Percentiles rank a stretch among this genome's conserved stretches.
Evolutionary conservation across 192 early-diverging fungal species (phyloP).

Genomic region (Helicostylum pulchrum): DNA sequence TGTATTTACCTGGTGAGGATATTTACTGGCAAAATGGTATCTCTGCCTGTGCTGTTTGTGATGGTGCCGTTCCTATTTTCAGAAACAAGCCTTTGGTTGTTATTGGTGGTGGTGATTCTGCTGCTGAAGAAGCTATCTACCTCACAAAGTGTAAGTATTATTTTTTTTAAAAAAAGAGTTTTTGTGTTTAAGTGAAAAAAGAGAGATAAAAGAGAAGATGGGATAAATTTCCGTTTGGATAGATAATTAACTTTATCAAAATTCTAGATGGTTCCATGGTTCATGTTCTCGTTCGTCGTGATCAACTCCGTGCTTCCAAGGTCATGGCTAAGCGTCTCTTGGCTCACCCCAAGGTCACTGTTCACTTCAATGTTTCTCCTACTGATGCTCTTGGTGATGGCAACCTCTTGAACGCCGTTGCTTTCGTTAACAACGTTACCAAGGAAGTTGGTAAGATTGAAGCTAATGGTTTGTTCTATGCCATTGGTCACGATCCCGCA

Average conservation of each 20-base stretch:
- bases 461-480: conserved; percentile 95
- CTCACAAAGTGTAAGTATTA: conserved; percentile 72
- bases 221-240: background rate
- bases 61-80: conserved; percentile 97
- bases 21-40: conserved; percentile 98
- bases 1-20: conserved; percentile 87
- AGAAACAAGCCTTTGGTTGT: conserved; percentile 93
- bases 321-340: conserved; percentile 91
- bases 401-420: conserved; percentile 67
- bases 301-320: conserved; percentile 93
- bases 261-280: conserved; percentile 76
- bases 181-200: background rate
- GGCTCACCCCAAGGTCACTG: conserved; percentile 86
- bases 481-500: conserved; percentile 95
- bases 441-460: conserved; percentile 60
- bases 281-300: conserved; percentile 90
- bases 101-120: conserved; percentile 95
- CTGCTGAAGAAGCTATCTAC: conserved; percentile 94
- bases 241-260: conserved; percentile 12
- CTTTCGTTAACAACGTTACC: conserved; percentile 75
- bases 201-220: background rate
- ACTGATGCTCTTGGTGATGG: conserved; percentile 87
- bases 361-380: conserved; percentile 88
- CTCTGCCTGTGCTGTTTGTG: conserved; percentile 98
- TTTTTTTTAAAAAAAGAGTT: background rate